These are phyloP conservation scores for Gossypium davidsonii DNA, from an alignment of 441 rosid genomes.

Conservation along the genomic window DNA sequence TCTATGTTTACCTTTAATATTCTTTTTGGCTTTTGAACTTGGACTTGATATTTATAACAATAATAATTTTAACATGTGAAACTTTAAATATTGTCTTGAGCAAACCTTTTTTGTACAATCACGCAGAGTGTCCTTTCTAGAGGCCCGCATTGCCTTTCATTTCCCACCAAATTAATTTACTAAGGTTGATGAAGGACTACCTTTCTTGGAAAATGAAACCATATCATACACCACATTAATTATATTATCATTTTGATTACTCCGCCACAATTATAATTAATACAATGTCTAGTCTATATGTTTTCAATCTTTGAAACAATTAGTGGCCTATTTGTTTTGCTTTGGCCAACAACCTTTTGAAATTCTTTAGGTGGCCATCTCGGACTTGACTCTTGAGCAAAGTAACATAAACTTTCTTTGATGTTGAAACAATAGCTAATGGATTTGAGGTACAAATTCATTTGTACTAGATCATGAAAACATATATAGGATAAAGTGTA, in stretches of 20 bases:
- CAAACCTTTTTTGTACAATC: not conserved
- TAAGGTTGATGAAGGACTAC: not conserved
- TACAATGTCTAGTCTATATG: not conserved
- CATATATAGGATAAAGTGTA: too few species aligned
- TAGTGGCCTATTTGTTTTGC: not conserved
- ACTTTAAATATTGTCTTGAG: not conserved
- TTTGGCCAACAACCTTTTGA: not conserved
- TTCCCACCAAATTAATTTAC: constrained; percentile 25
- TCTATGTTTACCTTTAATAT: constrained; percentile 16
- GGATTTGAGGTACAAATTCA: not conserved
- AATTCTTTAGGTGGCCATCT: not conserved
- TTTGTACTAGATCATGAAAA: too few species aligned
- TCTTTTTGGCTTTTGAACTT: not conserved
- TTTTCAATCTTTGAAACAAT: not conserved
- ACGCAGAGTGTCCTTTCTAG: not conserved
- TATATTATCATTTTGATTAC: too few species aligned
- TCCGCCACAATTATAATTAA: too few species aligned
- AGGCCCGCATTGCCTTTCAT: constrained; percentile 2
- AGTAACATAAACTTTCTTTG: not conserved
- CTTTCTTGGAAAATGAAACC: not conserved
- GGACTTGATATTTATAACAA: not conserved
- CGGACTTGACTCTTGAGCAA: not conserved
- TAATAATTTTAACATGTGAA: not conserved
- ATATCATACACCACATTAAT: not conserved
- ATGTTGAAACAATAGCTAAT: not conserved